Evolutionary conservation across 2,329 filamentous ascomycete species (phyloP), one percentile per base, ranked within the genome.

Genomic region (Fusarium sp.): DNA sequence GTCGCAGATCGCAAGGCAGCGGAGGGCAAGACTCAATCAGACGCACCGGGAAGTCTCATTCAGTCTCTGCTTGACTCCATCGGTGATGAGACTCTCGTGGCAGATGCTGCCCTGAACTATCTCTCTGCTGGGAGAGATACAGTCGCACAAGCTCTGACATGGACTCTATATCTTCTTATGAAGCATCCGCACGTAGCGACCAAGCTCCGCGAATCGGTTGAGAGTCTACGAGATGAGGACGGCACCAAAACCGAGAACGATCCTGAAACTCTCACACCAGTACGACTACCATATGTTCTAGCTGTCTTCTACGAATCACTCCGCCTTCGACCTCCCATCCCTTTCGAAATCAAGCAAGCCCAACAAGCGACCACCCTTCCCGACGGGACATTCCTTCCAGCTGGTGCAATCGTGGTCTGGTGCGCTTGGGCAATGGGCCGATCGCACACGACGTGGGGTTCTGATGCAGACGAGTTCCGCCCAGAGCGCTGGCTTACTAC

Each of bases 81-180:
- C 34, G 81, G 81, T 1, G 83, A 89, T 59, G 82, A 85, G 29
- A 76, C 83, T n/a, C 79, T 77, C 1, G 88, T 90, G 9, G 87
- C 88, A 11, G 89, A 91, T 75, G 86, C 89, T 4, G 89, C 89
- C 0, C 79, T 91, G 14, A 91, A 90, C 70, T 91, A 90, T 72
- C 85, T 91, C 12, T 90, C 88, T 2, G 89, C 89, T 0, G 87
- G 88, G 18, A 82, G 88, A 60, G 89, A 91, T 73, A 91, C 89
- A 1, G 89, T 88, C 9, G 89, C 88, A 0, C 89, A 91, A 71
- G 87, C 86, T 3, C 78, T 91, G 13, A 90, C 89, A 1, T 91
- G 89, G 89, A 84, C 85, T 1, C 83, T 90, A 42, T 90, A 91
- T 75, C 80, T 88, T 3, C 80, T 91, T 14, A 86, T 90, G 79